Base-by-base conservation (phyloP, 2,329 filamentous ascomycete genomes). In the Cytospora piceicola region DNA sequence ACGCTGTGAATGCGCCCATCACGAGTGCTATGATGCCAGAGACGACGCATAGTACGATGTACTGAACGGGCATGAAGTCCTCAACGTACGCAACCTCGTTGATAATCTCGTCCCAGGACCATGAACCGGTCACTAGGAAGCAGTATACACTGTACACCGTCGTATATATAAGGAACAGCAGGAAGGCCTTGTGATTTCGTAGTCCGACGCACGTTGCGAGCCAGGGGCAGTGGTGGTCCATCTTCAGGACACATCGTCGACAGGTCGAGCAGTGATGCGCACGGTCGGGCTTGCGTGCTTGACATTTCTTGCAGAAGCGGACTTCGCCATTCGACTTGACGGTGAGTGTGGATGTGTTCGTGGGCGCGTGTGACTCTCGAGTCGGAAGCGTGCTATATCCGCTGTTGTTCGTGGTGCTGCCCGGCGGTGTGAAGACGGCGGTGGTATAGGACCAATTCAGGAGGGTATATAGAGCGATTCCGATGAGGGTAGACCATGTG, bases 171-270 rank as follows among this genome's bases (percentile, higher is more conserved):
- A 99, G 83, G 76, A 98, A 99, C 3, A 98, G 84, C 61, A 99
- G 77, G 75, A 99, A 99, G 0, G 94, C 85, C 79, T 99, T 99
- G 83, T 97, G 96, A 79, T 99, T 99, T 74, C 88, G 88, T 69
- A 99, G 82, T 24, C 95, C 95, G 67, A 99, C 91, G 77, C 95
- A 99, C 4, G 93, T 97, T 32, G 95, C 94, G 58, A 99, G 85
- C 95, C 95, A 99, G 20, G 95, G 95, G 76, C 95, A 99, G 80
- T 99, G 95, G 77, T 99, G 95, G 76, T 99, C 95, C 95, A 99
- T 99, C 83, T 99, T 99, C 77, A 99, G 83, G 30, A 99, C 94
- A 77, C 95, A 99, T 73, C 91, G 90, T 71, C 90, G 88, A 79
- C 95, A 99, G 4, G 93, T 96, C 14, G 93, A 96, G 83, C 95